These are phyloP conservation scores for Leishmania mexicana DNA, from an alignment of 208 protist species.

Conservation along the genomic window DNA sequence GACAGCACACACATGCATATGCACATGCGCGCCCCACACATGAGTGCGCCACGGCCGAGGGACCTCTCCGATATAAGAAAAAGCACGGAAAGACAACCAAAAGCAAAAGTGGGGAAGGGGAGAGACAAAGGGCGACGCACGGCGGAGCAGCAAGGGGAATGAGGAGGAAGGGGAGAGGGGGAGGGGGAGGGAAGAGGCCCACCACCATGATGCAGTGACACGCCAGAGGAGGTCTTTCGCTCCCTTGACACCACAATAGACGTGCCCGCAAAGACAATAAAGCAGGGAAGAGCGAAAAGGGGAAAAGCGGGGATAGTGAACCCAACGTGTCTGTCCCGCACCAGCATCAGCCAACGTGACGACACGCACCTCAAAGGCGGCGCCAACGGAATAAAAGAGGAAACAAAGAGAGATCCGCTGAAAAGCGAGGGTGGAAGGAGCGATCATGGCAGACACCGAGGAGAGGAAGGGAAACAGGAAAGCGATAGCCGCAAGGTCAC, in stretches of 20 bases:
- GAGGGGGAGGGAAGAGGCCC: neutral
- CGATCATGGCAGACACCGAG: neutral
- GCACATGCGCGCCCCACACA: neutral
- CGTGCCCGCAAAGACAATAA: neutral
- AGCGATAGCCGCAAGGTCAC: neutral
- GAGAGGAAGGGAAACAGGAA: neutral
- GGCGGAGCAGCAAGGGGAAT: neutral
- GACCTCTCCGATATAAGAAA: neutral
- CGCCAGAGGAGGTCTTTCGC: neutral
- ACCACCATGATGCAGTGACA: neutral
- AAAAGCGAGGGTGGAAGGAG: neutral
- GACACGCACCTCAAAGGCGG: neutral
- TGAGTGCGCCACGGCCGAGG: neutral
- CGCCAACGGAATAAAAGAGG: neutral
- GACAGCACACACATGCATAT: neutral
- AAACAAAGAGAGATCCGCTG: neutral
- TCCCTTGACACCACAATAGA: neutral
- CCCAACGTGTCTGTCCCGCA: neutral
- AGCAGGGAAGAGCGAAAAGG: constrained; percentile 10
- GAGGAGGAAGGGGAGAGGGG: neutral
- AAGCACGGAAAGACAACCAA: neutral
- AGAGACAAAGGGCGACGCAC: neutral
- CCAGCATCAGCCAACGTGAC: neutral
- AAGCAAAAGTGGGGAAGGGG: neutral
- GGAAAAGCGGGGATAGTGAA: constrained; percentile 12